phyloP scores from a whole-genome alignment of 1,139 yeast genomes.

The Eremothecium cymbalariae region DNA sequence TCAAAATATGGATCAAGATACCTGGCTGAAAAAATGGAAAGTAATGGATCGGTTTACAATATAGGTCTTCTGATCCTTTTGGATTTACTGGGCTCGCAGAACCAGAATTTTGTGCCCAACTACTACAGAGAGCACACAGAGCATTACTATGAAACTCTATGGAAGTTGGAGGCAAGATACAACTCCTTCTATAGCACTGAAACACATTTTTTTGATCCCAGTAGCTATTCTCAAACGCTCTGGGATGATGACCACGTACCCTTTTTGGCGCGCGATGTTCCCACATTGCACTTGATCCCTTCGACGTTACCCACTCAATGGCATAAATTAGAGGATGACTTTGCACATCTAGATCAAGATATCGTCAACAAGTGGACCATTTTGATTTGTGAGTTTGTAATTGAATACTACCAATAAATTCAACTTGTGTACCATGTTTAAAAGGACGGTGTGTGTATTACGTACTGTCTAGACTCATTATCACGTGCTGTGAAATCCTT shows the following conservation, averaged over 20 bases:
- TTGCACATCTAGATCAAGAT: conserved; percentile 24
- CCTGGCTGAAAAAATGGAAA: conserved; percentile 38
- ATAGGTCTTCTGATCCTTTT: conserved; percentile 41
- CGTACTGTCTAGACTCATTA: too few relatives aligned
- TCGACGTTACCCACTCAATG: conserved; percentile 42
- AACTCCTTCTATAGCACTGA: conserved; percentile 17
- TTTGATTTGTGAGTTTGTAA: conserved; percentile 22
- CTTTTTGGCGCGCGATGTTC: conserved; percentile 39
- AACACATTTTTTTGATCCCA: conserved; percentile 16
- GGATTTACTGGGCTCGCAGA: conserved; percentile 42
- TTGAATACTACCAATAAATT: too few relatives aligned
- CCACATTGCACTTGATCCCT: conserved; percentile 45
- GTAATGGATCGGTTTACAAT: conserved; percentile 16
- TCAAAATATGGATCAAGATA: conserved; percentile 50
- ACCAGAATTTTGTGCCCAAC: conserved; percentile 33
- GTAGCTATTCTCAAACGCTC: conserved; percentile 22
- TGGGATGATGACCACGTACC: conserved; percentile 47
- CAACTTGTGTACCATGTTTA: too few relatives aligned
- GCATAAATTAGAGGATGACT: conserved; percentile 39
- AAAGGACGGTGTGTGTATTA: too few relatives aligned
- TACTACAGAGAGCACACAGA: conserved; percentile 40
- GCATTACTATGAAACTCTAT: conserved; percentile 34
- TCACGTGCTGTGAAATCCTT: too few relatives aligned
- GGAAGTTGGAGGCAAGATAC: conserved; percentile 27
- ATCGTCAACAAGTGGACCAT: conserved; percentile 27